A percentile compares a stretch with the other conserved stretches of the same genome.
Evolutionary conservation across 1,284 basidiomycete genomes (phyloP).

Genomic region (Mrakiaceae sp.): DNA sequence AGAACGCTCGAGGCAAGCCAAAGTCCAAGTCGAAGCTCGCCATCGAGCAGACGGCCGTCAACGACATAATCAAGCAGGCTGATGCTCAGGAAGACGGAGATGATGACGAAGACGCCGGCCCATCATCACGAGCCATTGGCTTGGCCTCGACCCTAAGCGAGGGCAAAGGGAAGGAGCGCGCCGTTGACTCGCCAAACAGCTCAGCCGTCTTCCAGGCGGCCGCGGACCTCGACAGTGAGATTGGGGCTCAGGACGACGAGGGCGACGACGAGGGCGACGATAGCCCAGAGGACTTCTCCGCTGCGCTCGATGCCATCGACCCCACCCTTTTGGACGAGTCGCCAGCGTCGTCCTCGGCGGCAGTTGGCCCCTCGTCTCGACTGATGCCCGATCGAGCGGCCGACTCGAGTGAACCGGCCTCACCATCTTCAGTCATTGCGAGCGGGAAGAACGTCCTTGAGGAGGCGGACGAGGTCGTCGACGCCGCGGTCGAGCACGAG

Average conservation of each 20-base stretch:
- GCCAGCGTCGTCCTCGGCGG: conserved; percentile 20
- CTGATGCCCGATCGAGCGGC: background rate
- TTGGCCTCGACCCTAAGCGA: conserved; percentile 8
- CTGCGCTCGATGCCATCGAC: conserved; percentile 35
- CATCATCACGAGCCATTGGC: background rate
- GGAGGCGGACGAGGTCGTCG: background rate
- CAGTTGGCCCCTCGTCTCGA: conserved; percentile 17
- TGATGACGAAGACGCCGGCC: background rate
- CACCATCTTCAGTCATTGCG: background rate
- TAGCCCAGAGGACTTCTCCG: conserved; percentile 44
- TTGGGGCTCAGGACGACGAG: conserved; percentile 27
- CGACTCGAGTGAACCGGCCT: too few relatives aligned
- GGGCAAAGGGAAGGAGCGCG: conserved; percentile 24
- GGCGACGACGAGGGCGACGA: conserved; percentile 28
- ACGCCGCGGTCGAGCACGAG: conserved; percentile 10
- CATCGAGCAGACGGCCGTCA: conserved; percentile 18
- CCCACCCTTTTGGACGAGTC: conserved; percentile 18
- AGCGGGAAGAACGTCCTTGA: background rate
- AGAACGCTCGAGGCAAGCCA: conserved; percentile 59
- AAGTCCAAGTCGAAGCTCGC: conserved; percentile 32
- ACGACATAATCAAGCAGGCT: conserved; percentile 25
- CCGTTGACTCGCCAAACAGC: conserved; percentile 15
- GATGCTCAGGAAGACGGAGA: conserved; percentile 2
- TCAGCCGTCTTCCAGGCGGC: conserved; percentile 34
- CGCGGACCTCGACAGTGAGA: conserved; percentile 15